Percentiles rank a stretch among this genome's conserved stretches.
Evolutionary conservation across 2,329 filamentous ascomycete genomes (phyloP).

Genomic region (Exophiala xenobiotica): DNA sequence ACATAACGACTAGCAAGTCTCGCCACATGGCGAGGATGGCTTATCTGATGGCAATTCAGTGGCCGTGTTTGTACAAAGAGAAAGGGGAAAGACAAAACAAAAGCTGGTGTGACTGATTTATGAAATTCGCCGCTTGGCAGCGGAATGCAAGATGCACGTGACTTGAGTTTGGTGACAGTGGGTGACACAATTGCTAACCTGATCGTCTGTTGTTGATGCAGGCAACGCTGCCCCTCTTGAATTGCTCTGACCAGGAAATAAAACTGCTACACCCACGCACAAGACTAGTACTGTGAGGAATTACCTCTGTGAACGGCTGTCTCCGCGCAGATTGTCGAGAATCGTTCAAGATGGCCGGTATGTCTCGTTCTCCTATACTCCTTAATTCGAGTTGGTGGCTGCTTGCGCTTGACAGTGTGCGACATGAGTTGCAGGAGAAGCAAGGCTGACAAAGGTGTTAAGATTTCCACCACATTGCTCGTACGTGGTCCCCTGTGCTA

Average conservation of each 20-base stretch:
- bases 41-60: too few species aligned
- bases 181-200: constrained; percentile 5
- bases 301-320: not conserved
- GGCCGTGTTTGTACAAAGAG: too few species aligned
- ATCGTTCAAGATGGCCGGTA: constrained; percentile 5
- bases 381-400: too few species aligned
- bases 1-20: not conserved
- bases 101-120: not conserved
- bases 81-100: not conserved
- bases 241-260: not conserved
- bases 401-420: too few species aligned
- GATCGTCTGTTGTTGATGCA: not conserved
- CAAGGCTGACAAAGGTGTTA: constrained; percentile 8
- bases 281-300: not conserved
- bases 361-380: too few species aligned
- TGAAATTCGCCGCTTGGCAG: not conserved
- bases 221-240: not conserved
- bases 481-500: constrained; percentile 34
- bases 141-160: not conserved
- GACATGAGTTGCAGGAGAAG: not conserved
- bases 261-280: not conserved
- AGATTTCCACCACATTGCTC: constrained; percentile 42
- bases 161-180: not conserved
- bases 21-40: too few species aligned
- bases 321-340: not conserved